Evolutionary conservation across 192 early-diverging fungal genomes (phyloP).

Genomic region (Geranomyces variabilis): DNA sequence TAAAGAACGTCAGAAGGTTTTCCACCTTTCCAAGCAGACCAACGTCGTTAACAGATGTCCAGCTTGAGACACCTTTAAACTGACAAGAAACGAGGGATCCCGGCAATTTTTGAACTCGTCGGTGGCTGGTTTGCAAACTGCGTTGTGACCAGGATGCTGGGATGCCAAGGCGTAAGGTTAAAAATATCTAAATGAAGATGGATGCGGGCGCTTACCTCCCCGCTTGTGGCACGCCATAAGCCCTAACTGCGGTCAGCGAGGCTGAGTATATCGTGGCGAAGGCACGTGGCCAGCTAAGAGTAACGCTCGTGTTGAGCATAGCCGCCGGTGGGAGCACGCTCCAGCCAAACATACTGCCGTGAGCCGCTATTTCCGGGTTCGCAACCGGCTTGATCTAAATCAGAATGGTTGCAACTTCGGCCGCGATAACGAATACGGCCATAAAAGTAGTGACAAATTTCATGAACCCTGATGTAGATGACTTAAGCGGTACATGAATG

Average conservation of each 20-base stretch:
- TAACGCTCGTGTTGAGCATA: not conserved
- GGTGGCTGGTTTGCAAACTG: constrained; percentile 2
- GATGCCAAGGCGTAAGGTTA: not conserved
- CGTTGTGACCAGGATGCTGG: not conserved
- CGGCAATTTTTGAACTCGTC: not conserved
- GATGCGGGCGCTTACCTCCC: not conserved
- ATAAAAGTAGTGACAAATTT: not conserved
- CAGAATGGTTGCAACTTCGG: not conserved
- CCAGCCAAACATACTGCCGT: constrained; percentile 1
- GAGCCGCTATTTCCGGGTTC: constrained; percentile 2
- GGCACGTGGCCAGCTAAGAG: not conserved
- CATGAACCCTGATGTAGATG: not conserved
- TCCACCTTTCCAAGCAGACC: constrained; percentile 6
- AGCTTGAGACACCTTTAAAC: not conserved
- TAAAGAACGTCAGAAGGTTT: not conserved
- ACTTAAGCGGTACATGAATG: constrained; percentile 2
- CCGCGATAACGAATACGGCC: not conserved
- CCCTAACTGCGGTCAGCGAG: not conserved
- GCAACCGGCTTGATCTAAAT: not conserved
- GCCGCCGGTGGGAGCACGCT: not conserved
- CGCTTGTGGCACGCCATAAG: constrained; percentile 5
- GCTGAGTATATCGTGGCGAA: not conserved
- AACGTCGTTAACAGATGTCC: not conserved
- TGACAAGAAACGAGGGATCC: not conserved
- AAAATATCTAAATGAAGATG: not conserved